Base-by-base conservation (phyloP, 2,329 filamentous ascomycete species). In the Hymenoscyphus salicellus region DNA sequence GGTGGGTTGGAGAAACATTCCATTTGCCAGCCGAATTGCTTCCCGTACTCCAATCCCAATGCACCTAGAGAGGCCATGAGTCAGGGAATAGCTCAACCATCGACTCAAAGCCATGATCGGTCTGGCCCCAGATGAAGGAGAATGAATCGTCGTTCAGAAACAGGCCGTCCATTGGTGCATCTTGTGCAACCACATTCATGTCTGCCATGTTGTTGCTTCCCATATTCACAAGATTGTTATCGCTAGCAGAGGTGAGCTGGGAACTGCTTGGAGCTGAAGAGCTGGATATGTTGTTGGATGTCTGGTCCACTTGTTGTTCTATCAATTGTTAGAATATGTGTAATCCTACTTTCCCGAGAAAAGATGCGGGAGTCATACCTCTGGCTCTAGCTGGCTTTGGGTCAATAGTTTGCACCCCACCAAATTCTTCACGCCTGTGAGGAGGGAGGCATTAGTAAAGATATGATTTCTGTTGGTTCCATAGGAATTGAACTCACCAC, bases 41-140 rank as follows among this genome's bases (percentile, higher is more conserved):
- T 43, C 57, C 38, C 36, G 23, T 23, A 32, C 14, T 33, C 10
- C 41, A 28, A 30, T 8, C 7, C 11, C 5, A 52, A 30, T 17
- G 16, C 20, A 26, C 20, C 61, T 30, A 66, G 8, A 66, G 46
- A 62, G 65, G 62, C 65, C 65, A 64, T 28, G 65, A 64, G 49
- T 66, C 62, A 7, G 65, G 65, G 56, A 64, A 66, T 14, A 66
- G 62, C 49, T 64, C 62, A 23, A 66, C 63, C 65, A 65, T 65
- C 20, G 61, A 63, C n/a, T 65, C 64, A 33, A 65, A 65, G 11
- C 61, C 64, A n/a, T 60, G 64, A 36, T 65, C 64, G 4, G 59
- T 38, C 58, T 62, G 64, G 14, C 55, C 64, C 64, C 64, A 65
- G 5, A 63, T 32, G 58, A 63, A 65, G 11, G 59, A 33, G n/a